Percentiles rank a stretch among this genome's conserved stretches.
phyloP scores from a whole-genome alignment of 345 rosid genomes.

The Murraya paniculata region DNA sequence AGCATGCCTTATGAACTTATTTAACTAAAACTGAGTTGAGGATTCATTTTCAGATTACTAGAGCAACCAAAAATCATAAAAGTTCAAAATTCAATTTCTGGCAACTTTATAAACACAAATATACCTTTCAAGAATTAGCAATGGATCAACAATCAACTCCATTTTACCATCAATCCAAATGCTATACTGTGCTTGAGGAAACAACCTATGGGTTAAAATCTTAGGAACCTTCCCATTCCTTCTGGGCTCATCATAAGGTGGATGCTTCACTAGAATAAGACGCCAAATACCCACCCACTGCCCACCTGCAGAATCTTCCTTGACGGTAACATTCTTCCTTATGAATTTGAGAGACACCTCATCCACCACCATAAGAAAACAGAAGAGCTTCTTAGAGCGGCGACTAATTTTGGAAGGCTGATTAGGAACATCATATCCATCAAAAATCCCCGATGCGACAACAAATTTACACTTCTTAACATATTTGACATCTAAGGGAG shows the following conservation, averaged over 20 bases:
- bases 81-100: not conserved
- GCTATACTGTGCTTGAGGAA: slow-evolving; percentile 90
- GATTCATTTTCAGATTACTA: not conserved
- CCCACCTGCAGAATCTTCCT: slow-evolving; percentile 66
- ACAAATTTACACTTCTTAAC: slow-evolving; percentile 81
- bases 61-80: not conserved
- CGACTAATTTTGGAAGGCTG: slow-evolving; percentile 81
- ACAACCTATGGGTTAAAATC: slow-evolving; percentile 94
- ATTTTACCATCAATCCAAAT: slow-evolving; percentile 99
- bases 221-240: slow-evolving; percentile 96
- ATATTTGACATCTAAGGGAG: slow-evolving; percentile 52
- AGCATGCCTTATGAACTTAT: not conserved
- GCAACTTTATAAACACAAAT: not conserved
- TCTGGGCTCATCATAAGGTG: slow-evolving; percentile 94
- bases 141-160: slow-evolving; percentile 93
- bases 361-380: slow-evolving; percentile 92
- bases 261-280: slow-evolving; percentile 71
- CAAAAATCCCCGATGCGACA: slow-evolving; percentile 93
- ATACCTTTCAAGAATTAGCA: slow-evolving; percentile 90
- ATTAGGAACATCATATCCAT: slow-evolving; percentile 86
- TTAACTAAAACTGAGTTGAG: not conserved
- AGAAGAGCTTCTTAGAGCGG: slow-evolving; percentile 77
- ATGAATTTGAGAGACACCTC: slow-evolving; percentile 71
- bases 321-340: slow-evolving; percentile 56
- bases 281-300: slow-evolving; percentile 96